Base-by-base conservation (phyloP, 208 protist genomes). In the Crithidia bombi region DNA sequence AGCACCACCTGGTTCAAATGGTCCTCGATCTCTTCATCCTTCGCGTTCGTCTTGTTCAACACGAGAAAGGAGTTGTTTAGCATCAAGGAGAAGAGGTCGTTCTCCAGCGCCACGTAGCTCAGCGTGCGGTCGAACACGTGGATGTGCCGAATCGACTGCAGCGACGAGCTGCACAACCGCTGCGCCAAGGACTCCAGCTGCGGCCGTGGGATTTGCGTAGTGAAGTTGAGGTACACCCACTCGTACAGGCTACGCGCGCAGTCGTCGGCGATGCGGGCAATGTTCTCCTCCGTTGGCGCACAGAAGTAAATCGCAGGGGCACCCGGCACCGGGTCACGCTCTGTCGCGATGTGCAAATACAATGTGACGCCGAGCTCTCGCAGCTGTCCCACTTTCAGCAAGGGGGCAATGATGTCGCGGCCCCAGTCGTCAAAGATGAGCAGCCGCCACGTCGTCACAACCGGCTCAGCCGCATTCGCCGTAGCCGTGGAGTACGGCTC, bases 171-270 rank as follows among this genome's bases (percentile, higher is more conserved):
- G 28, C 49, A 78, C 28, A 97, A 75, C 56, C 72, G 57, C 57
- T 87, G 75, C 28, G 92, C 90, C 44, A 97, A 78, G 39, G 62
- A 62, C 77, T 97, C 90, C 21, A 97, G 73, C 51, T 73, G 79
- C 54, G 65, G 56, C 6, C 92, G 77, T 11, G 88, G 75, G 25
- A 94, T 70, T 70, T 92, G 90, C 23, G 88, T 81, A 4, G 83
- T 94, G 71, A 96, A 96, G 78, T 96, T 95, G 36, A 97, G 52
- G 72, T 97, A 95, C 28, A 96, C 75, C 84, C 87, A 93, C 65
- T 92, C 85, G 65, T 96, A 97, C 56, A 95, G 71, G 26, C 73
- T 75, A n/a, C 77, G 59, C n/a, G 79, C 67, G 51, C 86, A 90
- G 72, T 96, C 93, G 47, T 80, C 66, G 17, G 87, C 83, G 49